Evolutionary conservation across 2,329 filamentous ascomycete species (phyloP).

Genomic region (Geosmithia morbida): DNA sequence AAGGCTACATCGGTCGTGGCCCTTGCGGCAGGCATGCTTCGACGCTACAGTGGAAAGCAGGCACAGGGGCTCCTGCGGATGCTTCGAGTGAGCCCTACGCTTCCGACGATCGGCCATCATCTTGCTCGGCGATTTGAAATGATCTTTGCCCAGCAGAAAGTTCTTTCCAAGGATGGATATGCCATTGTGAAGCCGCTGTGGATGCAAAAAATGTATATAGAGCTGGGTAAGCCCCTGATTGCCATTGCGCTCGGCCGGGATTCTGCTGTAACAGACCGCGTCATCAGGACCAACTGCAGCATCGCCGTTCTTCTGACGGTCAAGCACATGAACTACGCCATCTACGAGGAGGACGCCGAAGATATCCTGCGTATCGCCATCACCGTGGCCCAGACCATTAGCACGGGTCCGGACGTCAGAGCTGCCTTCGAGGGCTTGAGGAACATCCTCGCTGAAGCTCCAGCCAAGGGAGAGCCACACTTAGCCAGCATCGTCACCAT

Average conservation of each 20-base stretch:
- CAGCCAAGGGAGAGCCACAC: slow-evolving; percentile 30
- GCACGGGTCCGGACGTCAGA: slow-evolving; percentile 26
- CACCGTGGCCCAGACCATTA: slow-evolving; percentile 25
- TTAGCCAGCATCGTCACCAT: slow-evolving; percentile 33
- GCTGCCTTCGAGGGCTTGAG: slow-evolving; percentile 33
- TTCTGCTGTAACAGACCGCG: slow-evolving; percentile 12
- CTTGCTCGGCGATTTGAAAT: slow-evolving; percentile 27
- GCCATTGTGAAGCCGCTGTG: slow-evolving; percentile 29
- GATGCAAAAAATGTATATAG: slow-evolving; percentile 33
- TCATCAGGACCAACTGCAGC: slow-evolving; percentile 23
- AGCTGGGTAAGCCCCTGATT: slow-evolving; percentile 30
- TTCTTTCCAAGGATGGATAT: slow-evolving; percentile 24
- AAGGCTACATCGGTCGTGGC: slow-evolving; percentile 18
- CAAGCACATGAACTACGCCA: slow-evolving; percentile 30
- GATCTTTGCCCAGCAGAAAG: slow-evolving; percentile 22
- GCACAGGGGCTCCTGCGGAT: slow-evolving; percentile 17
- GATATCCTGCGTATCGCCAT: slow-evolving; percentile 34
- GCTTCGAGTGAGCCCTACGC: slow-evolving; percentile 18
- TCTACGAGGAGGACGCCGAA: slow-evolving; percentile 36
- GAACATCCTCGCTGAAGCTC: slow-evolving; percentile 28
- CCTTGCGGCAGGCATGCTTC: slow-evolving; percentile 20
- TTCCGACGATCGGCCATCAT: slow-evolving; percentile 16
- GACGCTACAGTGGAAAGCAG: slow-evolving; percentile 20
- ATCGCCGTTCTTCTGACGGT: slow-evolving; percentile 33
- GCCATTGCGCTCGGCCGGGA: slow-evolving; percentile 13